Evolutionary conservation across 352 stramenopile species (phyloP).

Genomic region (Phytophthora crassamura): DNA sequence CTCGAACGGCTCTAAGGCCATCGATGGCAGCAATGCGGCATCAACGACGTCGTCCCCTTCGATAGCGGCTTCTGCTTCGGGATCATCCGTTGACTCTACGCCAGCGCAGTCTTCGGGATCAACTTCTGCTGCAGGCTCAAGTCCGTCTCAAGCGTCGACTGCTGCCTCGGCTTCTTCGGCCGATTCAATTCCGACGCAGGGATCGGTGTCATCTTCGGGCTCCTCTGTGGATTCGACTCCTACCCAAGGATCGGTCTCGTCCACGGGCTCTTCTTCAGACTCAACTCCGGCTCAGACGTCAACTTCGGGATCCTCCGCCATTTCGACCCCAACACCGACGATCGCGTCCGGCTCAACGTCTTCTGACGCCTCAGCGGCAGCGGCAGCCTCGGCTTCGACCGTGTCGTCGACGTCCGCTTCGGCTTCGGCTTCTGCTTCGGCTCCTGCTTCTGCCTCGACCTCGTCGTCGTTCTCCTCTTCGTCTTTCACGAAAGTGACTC

Average conservation of each 20-base stretch:
- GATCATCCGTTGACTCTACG: constrained; percentile 3
- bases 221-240: neutral
- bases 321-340: constrained; percentile 11
- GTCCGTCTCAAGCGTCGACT: constrained; percentile 2
- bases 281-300: neutral
- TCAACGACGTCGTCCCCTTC: constrained; percentile 6
- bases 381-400: neutral
- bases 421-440: constrained; percentile 3
- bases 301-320: constrained; percentile 8
- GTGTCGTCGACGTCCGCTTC: constrained; percentile 2
- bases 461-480: neutral
- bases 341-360: constrained; percentile 8
- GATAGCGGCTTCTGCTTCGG: constrained; percentile 2
- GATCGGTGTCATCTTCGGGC: neutral
- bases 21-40: constrained; percentile 5
- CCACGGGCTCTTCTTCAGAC: neutral
- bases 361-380: constrained; percentile 3
- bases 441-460: constrained; percentile 1
- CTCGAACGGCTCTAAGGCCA: neutral
- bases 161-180: constrained; percentile 8
- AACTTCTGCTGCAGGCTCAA: constrained; percentile 11
- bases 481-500: constrained; percentile 51
- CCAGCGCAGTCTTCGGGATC: neutral
- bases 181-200: neutral
- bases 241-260: neutral